Base-by-base conservation (phyloP, 345 rosid genomes). In the Syzygium grande region DNA sequence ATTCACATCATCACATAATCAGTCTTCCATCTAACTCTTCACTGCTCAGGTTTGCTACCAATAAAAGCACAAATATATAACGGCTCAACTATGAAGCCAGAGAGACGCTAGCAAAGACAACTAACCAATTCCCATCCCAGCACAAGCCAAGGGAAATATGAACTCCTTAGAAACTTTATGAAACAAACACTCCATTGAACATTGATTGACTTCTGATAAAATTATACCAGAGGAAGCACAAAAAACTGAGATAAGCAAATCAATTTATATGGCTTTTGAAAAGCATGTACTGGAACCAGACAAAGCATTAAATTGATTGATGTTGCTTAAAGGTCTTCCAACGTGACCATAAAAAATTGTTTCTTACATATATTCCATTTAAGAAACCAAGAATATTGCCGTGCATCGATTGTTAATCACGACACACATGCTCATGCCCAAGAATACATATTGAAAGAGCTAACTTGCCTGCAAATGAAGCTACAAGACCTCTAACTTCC, bases 401-500 rank as follows among this genome's bases (percentile, higher is more conserved):
- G 4, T 68, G 79, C 43, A 68, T 65, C 1, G 7, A 68, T 68
- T 68, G 15, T 68, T 34, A 68, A 65, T 65, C 79, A 34, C 21
- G 9, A 19, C 23, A 54, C 58, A 6, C 80, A 19, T 23, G 63
- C n/a, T 23, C 25, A 56, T 23, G 63, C 4, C 63, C 63, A 73
- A 73, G 80, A 73, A 73, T 34, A 73, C 49, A 1, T 73, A 46
- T 34, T 73, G 80, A 73, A 73, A 73, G 25, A 19, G 80, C 80
- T 34, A 34, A 85, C 87, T 91, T 84, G 89, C 96, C 95, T 80
- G 96, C 94, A 92, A 98, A 96, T 9, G 97, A 95, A 92, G 90
- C 90, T 79, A 98, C 95, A 51, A 98, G 88, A 86, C 89, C 89
- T 88, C 89, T 89, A 51, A 91, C 91, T 88, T 98, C 97, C 87